Conservation (phyloP, 2,329 filamentous ascomycete species). For the Apiospora malaysiana region DNA sequence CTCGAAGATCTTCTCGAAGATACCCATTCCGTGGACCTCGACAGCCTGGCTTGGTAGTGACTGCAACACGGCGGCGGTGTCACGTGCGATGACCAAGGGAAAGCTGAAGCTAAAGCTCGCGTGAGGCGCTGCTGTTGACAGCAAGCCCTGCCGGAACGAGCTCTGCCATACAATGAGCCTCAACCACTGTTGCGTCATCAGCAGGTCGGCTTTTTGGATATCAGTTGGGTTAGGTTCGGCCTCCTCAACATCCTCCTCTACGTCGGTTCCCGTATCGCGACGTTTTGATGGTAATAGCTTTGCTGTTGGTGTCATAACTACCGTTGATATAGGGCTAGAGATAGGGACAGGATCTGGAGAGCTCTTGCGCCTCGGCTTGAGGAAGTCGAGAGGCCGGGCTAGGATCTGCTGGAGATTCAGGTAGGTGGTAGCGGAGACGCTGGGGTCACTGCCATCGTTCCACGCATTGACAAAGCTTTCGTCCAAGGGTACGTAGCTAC, state of each 20-base stretch:
- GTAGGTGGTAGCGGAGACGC: conserved; percentile 42
- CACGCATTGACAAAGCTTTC: conserved; percentile 68
- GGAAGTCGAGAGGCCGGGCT: conserved; percentile 40
- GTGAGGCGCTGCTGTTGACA: conserved; percentile 64
- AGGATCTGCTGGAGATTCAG: conserved; percentile 43
- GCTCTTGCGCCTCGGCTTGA: conserved; percentile 32
- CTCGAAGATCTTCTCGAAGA: conserved; percentile 57
- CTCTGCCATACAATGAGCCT: conserved; percentile 76
- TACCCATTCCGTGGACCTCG: conserved; percentile 56
- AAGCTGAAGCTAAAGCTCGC: conserved; percentile 67
- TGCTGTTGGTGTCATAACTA: conserved; percentile 42
- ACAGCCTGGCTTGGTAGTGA: conserved; percentile 48
- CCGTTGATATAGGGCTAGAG: neutral
- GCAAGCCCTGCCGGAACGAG: conserved; percentile 68
- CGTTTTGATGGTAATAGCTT: conserved; percentile 41
- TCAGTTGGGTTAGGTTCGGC: conserved; percentile 57
- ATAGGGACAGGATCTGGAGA: neutral
- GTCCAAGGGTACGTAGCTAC: conserved; percentile 67
- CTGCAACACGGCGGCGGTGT: conserved; percentile 54
- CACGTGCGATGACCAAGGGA: conserved; percentile 65
- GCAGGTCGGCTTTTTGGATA: conserved; percentile 71
- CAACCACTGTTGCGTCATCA: conserved; percentile 75
- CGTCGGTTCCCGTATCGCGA: conserved; percentile 36
- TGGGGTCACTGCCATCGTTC: conserved; percentile 60
- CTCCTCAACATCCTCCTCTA: neutral